A percentile compares a stretch with the other conserved stretches of the same genome.
These are phyloP conservation scores for Ceratopteris richardii DNA, from an alignment of 75 land plant genomes.

Conservation along the genomic window DNA sequence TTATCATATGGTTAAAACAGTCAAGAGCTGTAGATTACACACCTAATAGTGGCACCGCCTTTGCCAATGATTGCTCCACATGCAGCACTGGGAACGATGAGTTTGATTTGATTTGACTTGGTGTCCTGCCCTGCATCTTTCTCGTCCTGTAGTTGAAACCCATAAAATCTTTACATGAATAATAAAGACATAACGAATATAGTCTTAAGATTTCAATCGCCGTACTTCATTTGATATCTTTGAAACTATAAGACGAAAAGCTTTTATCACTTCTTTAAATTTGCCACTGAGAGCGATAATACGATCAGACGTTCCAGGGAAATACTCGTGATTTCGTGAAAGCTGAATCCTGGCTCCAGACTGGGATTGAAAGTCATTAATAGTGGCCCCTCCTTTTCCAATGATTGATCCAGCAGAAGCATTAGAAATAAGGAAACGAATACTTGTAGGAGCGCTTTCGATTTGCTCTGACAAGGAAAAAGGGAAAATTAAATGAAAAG, in stretches of 20 bases:
- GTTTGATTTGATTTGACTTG: conserved; percentile 45
- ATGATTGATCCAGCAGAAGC: conserved; percentile 84
- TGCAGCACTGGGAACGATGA: conserved; percentile 71
- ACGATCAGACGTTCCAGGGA: conserved; percentile 85
- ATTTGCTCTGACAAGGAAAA: background rate
- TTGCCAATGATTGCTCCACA: conserved; percentile 94
- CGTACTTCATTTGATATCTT: conserved; percentile 71
- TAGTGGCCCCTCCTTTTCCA: conserved; percentile 90
- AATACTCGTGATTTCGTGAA: conserved; percentile 77
- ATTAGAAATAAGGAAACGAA: conserved; percentile 77
- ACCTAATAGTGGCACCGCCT: conserved; percentile 87
- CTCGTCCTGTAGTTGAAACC: conserved; percentile 17
- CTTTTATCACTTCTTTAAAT: conserved; percentile 51
- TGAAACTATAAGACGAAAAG: conserved; percentile 55
- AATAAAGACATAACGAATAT: background rate
- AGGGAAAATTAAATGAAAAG: too few species aligned
- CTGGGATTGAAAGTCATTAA: conserved; percentile 74
- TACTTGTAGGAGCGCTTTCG: conserved; percentile 18
- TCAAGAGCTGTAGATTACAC: too few species aligned
- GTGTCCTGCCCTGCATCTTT: conserved; percentile 46
- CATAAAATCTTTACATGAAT: background rate
- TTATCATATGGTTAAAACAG: too few species aligned
- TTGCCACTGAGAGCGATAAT: conserved; percentile 69
- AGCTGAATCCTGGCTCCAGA: conserved; percentile 86
- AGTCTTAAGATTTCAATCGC: background rate